Percentiles rank a stretch among this genome's conserved stretches.
phyloP scores from a whole-genome alignment of 805 yeast genomes.

The Teunomyces kruisii region DNA sequence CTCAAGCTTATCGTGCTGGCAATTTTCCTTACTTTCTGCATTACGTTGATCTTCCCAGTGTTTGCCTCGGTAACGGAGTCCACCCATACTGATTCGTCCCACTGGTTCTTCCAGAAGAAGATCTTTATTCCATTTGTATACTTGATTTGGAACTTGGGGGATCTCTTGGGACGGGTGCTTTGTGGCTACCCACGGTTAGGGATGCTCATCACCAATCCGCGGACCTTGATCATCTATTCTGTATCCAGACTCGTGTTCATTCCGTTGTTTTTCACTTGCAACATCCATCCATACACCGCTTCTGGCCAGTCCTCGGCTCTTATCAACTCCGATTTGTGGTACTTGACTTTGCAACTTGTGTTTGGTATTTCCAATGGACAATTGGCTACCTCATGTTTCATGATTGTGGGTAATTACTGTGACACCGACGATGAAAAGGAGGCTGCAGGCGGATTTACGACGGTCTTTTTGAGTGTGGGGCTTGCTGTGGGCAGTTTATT shows the following conservation, averaged over 20 bases:
- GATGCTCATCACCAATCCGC: slow-evolving; percentile 40
- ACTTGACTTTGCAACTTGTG: slow-evolving; percentile 65
- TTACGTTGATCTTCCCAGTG: slow-evolving; percentile 83
- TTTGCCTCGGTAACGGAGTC: slow-evolving; percentile 76
- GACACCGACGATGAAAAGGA: slow-evolving; percentile 69
- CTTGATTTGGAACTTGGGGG: slow-evolving; percentile 88
- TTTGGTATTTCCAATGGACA: slow-evolving; percentile 93
- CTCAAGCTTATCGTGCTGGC: slow-evolving; percentile 64
- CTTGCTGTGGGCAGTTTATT: slow-evolving; percentile 74
- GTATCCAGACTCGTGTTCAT: slow-evolving; percentile 56
- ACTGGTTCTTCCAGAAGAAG: slow-evolving; percentile 45
- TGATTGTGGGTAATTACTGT: slow-evolving; percentile 62
- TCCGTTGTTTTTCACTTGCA: slow-evolving; percentile 72
- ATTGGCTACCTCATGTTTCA: slow-evolving; percentile 73
- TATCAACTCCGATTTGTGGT: slow-evolving; percentile 60
- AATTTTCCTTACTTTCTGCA: slow-evolving; percentile 69
- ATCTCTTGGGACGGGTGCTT: slow-evolving; percentile 69
- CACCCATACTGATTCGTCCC: slow-evolving; percentile 26
- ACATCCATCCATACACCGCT: slow-evolving; percentile 41
- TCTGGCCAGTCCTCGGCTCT: slow-evolving; percentile 35
- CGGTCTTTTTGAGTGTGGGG: slow-evolving; percentile 75
- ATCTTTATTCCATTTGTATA: slow-evolving; percentile 72
- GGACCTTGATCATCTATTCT: slow-evolving; percentile 53
- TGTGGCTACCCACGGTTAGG: slow-evolving; percentile 49
- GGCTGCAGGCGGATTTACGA: slow-evolving; percentile 93